Conservation (phyloP, 257 asterid genomes). For the Cordia subcordata region DNA sequence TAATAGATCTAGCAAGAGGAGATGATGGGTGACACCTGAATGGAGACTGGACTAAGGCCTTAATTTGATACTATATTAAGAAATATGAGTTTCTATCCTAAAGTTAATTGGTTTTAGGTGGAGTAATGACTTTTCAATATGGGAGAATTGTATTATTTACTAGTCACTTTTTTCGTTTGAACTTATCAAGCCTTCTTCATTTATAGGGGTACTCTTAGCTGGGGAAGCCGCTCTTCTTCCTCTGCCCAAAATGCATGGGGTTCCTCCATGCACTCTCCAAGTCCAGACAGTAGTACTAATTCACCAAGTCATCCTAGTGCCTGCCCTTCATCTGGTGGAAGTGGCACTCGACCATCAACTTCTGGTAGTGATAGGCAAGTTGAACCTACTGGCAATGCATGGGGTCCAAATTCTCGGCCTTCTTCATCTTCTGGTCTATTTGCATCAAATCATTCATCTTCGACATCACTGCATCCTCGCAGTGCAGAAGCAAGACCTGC, state of each 20-base stretch:
- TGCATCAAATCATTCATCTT: slow-evolving; percentile 68
- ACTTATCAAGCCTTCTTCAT: slow-evolving; percentile 9
- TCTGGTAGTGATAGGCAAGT: slow-evolving; percentile 80
- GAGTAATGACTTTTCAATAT: too few species aligned
- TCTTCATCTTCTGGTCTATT: slow-evolving; percentile 86
- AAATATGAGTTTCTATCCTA: too few species aligned
- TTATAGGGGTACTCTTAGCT: slow-evolving; percentile 77
- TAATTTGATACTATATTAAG: too few species aligned
- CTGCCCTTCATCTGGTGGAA: slow-evolving; percentile 94
- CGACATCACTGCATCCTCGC: slow-evolving; percentile 65
- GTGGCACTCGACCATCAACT: slow-evolving; percentile 89
- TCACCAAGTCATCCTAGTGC: slow-evolving; percentile 70
- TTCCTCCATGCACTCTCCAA: slow-evolving; percentile 66
- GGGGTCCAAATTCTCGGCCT: slow-evolving; percentile 93
- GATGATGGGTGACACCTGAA: too few species aligned
- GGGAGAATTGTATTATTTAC: too few species aligned
- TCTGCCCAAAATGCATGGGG: slow-evolving; percentile 83
- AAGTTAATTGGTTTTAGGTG: too few species aligned
- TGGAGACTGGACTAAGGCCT: too few species aligned
- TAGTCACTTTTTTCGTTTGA: too few species aligned
- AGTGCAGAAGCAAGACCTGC: slow-evolving; percentile 95
- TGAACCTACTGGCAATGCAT: slow-evolving; percentile 55
- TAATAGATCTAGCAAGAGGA: too few species aligned
- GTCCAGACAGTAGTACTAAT: slow-evolving; percentile 67
- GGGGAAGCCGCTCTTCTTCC: slow-evolving; percentile 88